Conservation (phyloP, 768 basidiomycete species). For the Favolaschia claudopus region DNA sequence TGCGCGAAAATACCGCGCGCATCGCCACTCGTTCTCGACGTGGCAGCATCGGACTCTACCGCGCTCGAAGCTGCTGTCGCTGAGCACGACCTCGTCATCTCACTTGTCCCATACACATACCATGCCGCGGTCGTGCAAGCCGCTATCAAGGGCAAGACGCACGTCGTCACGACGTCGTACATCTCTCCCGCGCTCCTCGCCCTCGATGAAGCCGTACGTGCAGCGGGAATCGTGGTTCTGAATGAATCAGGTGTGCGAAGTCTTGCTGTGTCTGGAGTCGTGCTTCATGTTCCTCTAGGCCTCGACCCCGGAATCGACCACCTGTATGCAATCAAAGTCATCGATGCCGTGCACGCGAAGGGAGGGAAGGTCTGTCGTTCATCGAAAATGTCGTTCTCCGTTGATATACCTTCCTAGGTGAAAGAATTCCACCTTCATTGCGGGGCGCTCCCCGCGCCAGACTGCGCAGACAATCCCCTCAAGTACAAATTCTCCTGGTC, state of each 20-base stretch:
- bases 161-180: slow-evolving; percentile 97
- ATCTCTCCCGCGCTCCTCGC: slow-evolving; percentile 90
- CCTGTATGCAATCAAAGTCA: slow-evolving; percentile 92
- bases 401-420: slow-evolving; percentile 55
- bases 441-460: slow-evolving; percentile 93
- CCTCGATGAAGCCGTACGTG: slow-evolving; percentile 78
- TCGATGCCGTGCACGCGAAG: slow-evolving; percentile 90
- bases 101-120: slow-evolving; percentile 93
- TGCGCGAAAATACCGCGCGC: slow-evolving; percentile 72
- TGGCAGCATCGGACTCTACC: slow-evolving; percentile 54
- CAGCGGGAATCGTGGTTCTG: slow-evolving; percentile 91
- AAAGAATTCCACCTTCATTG: slow-evolving; percentile 94
- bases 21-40: slow-evolving; percentile 84
- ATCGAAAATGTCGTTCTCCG: neutral
- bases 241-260: slow-evolving; percentile 99
- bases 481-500: slow-evolving; percentile 99
- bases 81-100: slow-evolving; percentile 91
- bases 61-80: slow-evolving; percentile 84
- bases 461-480: slow-evolving; percentile 90
- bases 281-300: no score
- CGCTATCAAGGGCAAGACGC: slow-evolving; percentile 85
- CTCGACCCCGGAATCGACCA: slow-evolving; percentile 96
- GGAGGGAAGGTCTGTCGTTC: slow-evolving; percentile 65
- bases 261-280: no score
- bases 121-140: slow-evolving; percentile 93